A percentile compares a stretch with the other conserved stretches of the same genome.
Evolutionary conservation across 768 basidiomycete genomes (phyloP).

Genomic region (Leccinum barrowsii): DNA sequence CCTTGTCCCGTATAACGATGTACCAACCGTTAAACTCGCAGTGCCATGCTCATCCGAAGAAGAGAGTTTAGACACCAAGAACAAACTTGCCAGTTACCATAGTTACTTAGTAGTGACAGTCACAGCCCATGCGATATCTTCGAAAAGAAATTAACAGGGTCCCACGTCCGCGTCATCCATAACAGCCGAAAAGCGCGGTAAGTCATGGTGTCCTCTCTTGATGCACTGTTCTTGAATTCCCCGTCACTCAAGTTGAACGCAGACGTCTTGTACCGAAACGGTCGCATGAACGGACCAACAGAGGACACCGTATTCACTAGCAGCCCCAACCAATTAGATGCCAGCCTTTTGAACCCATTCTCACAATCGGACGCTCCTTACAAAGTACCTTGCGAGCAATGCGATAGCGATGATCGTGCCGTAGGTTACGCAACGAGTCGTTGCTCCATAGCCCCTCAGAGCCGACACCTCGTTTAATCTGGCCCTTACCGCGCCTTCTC

Average conservation of each 20-base stretch:
- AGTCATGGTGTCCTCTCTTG: too few species aligned
- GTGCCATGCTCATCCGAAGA: too few species aligned
- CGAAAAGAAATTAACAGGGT: constrained; percentile 63
- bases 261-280: constrained; percentile 28
- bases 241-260: constrained; percentile 47
- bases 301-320: constrained; percentile 28
- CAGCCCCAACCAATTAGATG: constrained; percentile 37
- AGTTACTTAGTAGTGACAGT: constrained; percentile 53
- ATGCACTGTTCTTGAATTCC: constrained; percentile 2
- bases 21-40: too few species aligned
- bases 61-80: too few species aligned
- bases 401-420: constrained; percentile 48
- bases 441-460: constrained; percentile 49
- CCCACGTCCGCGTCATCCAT: constrained; percentile 57
- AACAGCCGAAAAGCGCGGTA: constrained; percentile 60
- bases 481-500: constrained; percentile 9
- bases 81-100: too few species aligned
- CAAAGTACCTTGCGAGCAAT: constrained; percentile 36
- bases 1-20: too few species aligned
- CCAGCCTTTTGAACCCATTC: constrained; percentile 36
- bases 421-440: constrained; percentile 43
- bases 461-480: constrained; percentile 15
- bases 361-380: constrained; percentile 30
- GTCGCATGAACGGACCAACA: constrained; percentile 27
- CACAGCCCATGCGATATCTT: constrained; percentile 80